Percentiles rank a stretch among this genome's conserved stretches.
Conservation (phyloP, 768 basidiomycete species). For the Sporobolomyces pararoseus region DNA sequence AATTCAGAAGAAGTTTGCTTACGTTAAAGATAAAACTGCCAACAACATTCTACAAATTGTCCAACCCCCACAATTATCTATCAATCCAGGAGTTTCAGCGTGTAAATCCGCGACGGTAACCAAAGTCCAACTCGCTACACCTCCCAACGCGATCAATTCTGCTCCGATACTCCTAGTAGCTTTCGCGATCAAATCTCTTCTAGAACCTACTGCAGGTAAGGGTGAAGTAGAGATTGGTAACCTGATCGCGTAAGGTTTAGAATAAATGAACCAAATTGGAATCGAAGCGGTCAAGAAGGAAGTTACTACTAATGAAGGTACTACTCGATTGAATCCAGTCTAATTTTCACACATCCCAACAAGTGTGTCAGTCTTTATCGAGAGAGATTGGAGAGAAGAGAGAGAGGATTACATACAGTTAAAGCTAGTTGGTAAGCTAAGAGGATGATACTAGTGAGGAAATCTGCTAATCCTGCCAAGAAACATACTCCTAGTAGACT, state of each 20-base stretch:
- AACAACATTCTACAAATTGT: constrained; percentile 32
- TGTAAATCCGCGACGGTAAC: constrained; percentile 22
- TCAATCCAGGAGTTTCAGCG: constrained; percentile 36
- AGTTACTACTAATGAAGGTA: constrained; percentile 24
- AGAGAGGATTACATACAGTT: constrained; percentile 7
- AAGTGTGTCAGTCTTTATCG: background rate
- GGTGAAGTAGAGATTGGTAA: constrained; percentile 14
- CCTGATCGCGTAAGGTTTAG: constrained; percentile 25
- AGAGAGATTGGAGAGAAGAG: background rate
- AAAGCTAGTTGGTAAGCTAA: constrained; percentile 30
- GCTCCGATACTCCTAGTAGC: constrained; percentile 17
- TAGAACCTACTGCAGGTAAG: constrained; percentile 8
- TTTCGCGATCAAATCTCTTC: constrained; percentile 25
- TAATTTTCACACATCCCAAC: background rate
- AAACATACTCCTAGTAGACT: background rate
- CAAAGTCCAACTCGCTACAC: constrained; percentile 18
- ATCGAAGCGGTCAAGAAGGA: constrained; percentile 24
- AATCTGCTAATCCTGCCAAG: constrained; percentile 4
- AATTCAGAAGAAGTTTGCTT: background rate
- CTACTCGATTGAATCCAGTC: constrained; percentile 26
- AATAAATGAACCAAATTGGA: constrained; percentile 36
- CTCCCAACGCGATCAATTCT: constrained; percentile 22
- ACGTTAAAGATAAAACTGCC: constrained; percentile 27
- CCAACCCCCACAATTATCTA: constrained; percentile 31
- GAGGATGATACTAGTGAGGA: constrained; percentile 29